phyloP scores from a whole-genome alignment of 2,329 filamentous ascomycete genomes.

The Aspergillus sp. region DNA sequence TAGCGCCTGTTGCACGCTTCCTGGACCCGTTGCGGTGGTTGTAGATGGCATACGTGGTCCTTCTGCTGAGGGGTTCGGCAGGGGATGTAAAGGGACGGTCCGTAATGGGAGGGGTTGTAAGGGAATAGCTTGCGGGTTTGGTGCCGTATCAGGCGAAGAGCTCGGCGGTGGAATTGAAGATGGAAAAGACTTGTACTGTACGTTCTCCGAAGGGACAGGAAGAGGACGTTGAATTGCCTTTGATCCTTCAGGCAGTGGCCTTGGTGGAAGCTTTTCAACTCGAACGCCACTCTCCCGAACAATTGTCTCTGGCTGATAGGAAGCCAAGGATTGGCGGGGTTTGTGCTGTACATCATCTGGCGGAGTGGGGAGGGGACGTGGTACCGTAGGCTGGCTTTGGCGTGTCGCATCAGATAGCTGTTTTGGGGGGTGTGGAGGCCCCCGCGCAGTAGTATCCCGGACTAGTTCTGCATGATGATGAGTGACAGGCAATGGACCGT shows the following conservation, averaged over 20 bases:
- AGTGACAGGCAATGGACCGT: not conserved
- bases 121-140: not conserved
- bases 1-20: conserved; percentile 18
- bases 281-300: not conserved
- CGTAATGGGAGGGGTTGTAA: not conserved
- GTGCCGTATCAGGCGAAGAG: not conserved
- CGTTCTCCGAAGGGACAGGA: not conserved
- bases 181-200: conserved; percentile 3
- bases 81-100: not conserved
- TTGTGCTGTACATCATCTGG: not conserved
- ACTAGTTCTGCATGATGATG: not conserved
- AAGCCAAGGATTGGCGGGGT: not conserved
- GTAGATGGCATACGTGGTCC: conserved; percentile 1
- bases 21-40: conserved; percentile 16
- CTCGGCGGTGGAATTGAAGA: not conserved
- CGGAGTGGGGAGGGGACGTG: not conserved
- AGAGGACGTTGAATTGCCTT: not conserved
- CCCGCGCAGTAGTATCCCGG: not conserved
- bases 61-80: not conserved
- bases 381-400: not conserved
- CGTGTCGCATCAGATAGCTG: not conserved
- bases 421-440: not conserved
- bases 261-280: not conserved
- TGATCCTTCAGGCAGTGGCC: not conserved
- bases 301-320: conserved; percentile 5